Base-by-base conservation (phyloP, 768 basidiomycete species). In the Kwoniella botswanensis region DNA sequence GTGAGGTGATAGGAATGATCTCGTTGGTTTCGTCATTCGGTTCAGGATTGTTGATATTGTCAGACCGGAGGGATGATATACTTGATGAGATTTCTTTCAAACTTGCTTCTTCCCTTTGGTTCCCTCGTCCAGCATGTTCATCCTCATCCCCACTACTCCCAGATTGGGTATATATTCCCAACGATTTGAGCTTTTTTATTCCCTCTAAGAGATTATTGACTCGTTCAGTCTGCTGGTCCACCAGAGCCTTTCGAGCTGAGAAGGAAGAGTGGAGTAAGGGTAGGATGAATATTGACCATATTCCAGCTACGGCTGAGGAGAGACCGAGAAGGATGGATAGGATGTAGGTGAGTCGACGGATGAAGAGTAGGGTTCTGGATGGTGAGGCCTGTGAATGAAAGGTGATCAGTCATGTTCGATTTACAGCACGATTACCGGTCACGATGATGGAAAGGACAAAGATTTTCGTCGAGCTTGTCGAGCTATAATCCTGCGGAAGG, bases 191-290 rank as follows among this genome's bases (percentile, higher is more conserved):
- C 12, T 43, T 44, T 46, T 61, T 76, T 26, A 83, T 17, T 9
- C 68, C 46, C 6, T 43, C 41, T 0, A 76, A 29, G 0, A 83
- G 50, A 9, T 43, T 46, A 6, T 13, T 41, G 26, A 72, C 15
- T 15, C 76, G 58, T 3, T 67, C 56, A 3, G 67, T 18, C 61
- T 83, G 82, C 57, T 79, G 78, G 17, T 77, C 74, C 7, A 78
- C 73, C 12, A 83, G 52, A 3, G 74, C 81, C 46, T 78, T 71
- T 24, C 82, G 43, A 5, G 82, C 82, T 5, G 82, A 82, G 68
- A 81, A 83, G 7, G 71, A 75, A 3, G 82, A 76, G 60, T 82
- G 81, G n/a, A 83, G 66, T 1, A 79, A 69, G 4, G 82, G 82
- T 0, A 83, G 68, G 15, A 83, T 56, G 57, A 81, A 77, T 15